Evolutionary conservation across 805 yeast species (phyloP).

Genomic region (Nakazawaea ernobii): DNA sequence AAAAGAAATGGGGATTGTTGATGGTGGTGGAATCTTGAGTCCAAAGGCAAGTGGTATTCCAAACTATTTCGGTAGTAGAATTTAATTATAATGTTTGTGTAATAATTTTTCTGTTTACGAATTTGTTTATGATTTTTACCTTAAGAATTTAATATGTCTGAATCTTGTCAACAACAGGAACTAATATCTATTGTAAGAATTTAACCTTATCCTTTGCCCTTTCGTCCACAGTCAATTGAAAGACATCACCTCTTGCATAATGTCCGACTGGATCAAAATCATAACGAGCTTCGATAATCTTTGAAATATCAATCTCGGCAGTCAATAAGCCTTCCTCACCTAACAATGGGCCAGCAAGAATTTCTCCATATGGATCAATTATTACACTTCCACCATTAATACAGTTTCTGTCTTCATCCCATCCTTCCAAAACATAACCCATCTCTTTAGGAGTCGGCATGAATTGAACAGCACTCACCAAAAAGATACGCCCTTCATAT

Average conservation of each 20-base stretch:
- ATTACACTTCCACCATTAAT: constrained; percentile 37
- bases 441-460: constrained; percentile 24
- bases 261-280: constrained; percentile 40
- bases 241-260: constrained; percentile 37
- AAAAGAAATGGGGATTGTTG: neutral
- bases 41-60: neutral
- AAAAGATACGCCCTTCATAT: constrained; percentile 34
- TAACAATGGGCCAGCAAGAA: constrained; percentile 35
- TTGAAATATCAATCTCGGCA: constrained; percentile 34
- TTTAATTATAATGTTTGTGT: neutral
- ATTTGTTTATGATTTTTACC: neutral
- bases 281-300: constrained; percentile 31
- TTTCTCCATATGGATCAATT: constrained; percentile 36
- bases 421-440: constrained; percentile 21
- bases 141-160: neutral
- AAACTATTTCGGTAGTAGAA: neutral
- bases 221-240: constrained; percentile 35
- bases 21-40: constrained; percentile 5
- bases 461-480: constrained; percentile 35
- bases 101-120: neutral
- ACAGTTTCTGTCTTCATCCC: constrained; percentile 25
- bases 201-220: constrained; percentile 15
- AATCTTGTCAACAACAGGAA: neutral
- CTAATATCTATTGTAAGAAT: neutral
- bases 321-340: constrained; percentile 34